These are phyloP conservation scores for Ambrosia trifida DNA, from an alignment of 129 eudicot species.

Conservation along the genomic window DNA sequence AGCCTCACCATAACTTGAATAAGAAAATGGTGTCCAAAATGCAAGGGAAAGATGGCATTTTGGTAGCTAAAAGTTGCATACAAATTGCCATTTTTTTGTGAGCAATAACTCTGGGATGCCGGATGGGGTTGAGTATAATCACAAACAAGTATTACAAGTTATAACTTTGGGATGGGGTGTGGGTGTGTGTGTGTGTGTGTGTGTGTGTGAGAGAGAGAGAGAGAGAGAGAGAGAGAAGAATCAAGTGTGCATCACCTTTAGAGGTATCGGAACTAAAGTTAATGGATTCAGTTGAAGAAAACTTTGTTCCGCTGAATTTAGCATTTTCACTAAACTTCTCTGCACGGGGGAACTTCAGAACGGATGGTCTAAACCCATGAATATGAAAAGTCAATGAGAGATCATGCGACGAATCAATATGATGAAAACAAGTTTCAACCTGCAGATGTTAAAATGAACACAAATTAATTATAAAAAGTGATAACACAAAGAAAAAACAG, in stretches of 20 bases:
- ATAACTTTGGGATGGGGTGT: not conserved
- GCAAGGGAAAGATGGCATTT: not conserved
- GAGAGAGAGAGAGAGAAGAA: not conserved
- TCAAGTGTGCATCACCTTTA: slow-evolving; percentile 42
- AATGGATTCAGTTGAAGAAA: slow-evolving; percentile 67
- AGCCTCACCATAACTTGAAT: not conserved
- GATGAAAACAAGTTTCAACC: slow-evolving; percentile 86
- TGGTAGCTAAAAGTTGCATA: not conserved
- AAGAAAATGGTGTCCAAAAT: not conserved
- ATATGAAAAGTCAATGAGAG: slow-evolving; percentile 59
- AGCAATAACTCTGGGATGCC: not conserved
- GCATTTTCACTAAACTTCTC: slow-evolving; percentile 72
- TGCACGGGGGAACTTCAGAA: slow-evolving; percentile 80
- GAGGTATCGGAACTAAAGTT: slow-evolving; percentile 52
- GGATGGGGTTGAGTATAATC: not conserved
- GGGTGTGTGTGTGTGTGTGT: not conserved
- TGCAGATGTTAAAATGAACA: slow-evolving; percentile 44
- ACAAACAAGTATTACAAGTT: not conserved
- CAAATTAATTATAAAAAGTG: slow-evolving; percentile 63
- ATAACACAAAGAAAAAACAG: slow-evolving; percentile 14
- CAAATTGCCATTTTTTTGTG: not conserved
- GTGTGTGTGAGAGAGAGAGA: not conserved
- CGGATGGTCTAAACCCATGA: slow-evolving; percentile 63
- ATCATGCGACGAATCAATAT: slow-evolving; percentile 94
- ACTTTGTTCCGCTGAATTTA: slow-evolving; percentile 79